Evolutionary conservation across 2,329 filamentous ascomycete species (phyloP).

Genomic region (Fulvia fulva): DNA sequence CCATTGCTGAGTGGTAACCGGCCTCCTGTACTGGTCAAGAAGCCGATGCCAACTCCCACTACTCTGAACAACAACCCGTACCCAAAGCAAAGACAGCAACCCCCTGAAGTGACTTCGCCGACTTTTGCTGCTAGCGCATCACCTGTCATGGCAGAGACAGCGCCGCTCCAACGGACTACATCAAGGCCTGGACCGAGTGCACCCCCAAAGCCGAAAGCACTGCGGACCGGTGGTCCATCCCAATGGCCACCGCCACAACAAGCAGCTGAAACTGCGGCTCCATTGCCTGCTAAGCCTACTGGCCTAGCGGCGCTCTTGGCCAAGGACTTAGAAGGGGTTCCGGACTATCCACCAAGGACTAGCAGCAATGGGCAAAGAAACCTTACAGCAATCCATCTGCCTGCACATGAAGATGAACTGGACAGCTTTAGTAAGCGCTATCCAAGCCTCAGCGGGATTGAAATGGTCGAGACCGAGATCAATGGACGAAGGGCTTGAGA

Average conservation of each 20-base stretch:
- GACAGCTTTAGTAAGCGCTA: slow-evolving; percentile 72
- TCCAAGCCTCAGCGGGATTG: slow-evolving; percentile 77
- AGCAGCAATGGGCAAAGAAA: slow-evolving; percentile 6
- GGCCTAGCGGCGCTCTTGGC: slow-evolving; percentile 35
- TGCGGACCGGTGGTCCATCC: slow-evolving; percentile 45
- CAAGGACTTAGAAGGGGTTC: slow-evolving; percentile 37
- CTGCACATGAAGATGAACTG: slow-evolving; percentile 11
- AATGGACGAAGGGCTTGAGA: slow-evolving; percentile 10
- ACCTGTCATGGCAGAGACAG: slow-evolving; percentile 4
- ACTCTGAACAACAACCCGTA: slow-evolving; percentile 22
- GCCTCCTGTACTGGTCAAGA: slow-evolving; percentile 25
- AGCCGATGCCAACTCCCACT: slow-evolving; percentile 17
- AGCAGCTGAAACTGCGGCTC: neutral
- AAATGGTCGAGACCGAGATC: slow-evolving; percentile 66
- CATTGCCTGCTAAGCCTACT: slow-evolving; percentile 15
- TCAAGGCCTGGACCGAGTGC: slow-evolving; percentile 46
- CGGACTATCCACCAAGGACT: slow-evolving; percentile 28
- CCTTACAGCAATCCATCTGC: neutral
- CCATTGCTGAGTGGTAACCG: slow-evolving; percentile 11
- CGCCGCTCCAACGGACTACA: slow-evolving; percentile 24
- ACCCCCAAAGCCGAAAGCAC: slow-evolving; percentile 59
- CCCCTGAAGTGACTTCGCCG: slow-evolving; percentile 6
- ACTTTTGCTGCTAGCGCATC: slow-evolving; percentile 4
- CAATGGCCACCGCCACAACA: slow-evolving; percentile 18
- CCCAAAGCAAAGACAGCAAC: slow-evolving; percentile 22